phyloP scores from a whole-genome alignment of 2,329 filamentous ascomycete genomes.

The Colletotrichum caudatum region DNA sequence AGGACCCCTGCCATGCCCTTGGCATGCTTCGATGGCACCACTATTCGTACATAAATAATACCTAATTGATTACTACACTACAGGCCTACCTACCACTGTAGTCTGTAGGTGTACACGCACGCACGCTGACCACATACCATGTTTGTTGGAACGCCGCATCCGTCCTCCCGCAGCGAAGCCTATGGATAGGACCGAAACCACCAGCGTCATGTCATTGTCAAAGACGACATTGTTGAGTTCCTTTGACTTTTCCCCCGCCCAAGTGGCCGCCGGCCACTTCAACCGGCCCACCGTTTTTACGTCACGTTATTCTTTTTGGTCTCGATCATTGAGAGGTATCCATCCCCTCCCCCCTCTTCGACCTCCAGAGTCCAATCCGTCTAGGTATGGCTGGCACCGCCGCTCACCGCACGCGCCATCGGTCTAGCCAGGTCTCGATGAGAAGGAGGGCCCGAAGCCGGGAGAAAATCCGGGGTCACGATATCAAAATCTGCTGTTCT shows the following conservation, averaged over 20 bases:
- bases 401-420: constrained; percentile 36
- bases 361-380: constrained; percentile 19
- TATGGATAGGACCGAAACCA: constrained; percentile 6
- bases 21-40: constrained; percentile 32
- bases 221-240: constrained; percentile 15
- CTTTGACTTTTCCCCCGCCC: not conserved
- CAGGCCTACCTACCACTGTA: too few relatives aligned
- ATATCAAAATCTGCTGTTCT: constrained; percentile 23
- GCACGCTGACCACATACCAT: not conserved
- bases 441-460: constrained; percentile 10
- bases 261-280: constrained; percentile 33
- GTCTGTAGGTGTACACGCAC: too few relatives aligned
- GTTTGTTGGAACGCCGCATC: constrained; percentile 9
- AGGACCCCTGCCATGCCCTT: constrained; percentile 21
- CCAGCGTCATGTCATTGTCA: not conserved
- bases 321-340: constrained; percentile 2
- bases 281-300: constrained; percentile 35
- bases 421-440: constrained; percentile 16
- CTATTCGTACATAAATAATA: not conserved
- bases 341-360: not conserved
- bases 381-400: constrained; percentile 4
- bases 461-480: constrained; percentile 34
- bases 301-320: constrained; percentile 31
- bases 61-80: too few relatives aligned
- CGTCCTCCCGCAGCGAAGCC: not conserved